Percentiles rank a stretch among this genome's conserved stretches.
phyloP scores from a whole-genome alignment of 257 asterid genomes.

The Lycium barbarum region DNA sequence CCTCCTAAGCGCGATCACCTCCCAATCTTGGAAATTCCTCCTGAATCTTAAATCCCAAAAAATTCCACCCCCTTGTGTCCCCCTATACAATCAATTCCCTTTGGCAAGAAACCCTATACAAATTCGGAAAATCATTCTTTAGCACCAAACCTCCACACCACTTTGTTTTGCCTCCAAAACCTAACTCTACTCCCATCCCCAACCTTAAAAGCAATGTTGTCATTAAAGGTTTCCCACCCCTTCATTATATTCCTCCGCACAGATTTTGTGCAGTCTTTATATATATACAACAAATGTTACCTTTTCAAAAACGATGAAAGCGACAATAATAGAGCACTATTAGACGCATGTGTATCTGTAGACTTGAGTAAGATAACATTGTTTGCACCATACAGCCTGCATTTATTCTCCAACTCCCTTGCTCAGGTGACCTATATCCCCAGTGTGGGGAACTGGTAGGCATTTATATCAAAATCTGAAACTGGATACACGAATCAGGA shows the following conservation, averaged over 20 bases:
- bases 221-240: too few species aligned
- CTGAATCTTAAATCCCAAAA: too few species aligned
- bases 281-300: neutral
- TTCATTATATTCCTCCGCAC: neutral
- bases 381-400: neutral
- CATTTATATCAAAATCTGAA: neutral
- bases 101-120: too few species aligned
- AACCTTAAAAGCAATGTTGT: too few species aligned
- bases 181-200: too few species aligned
- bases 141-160: too few species aligned
- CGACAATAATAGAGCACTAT: neutral
- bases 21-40: too few species aligned
- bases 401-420: constrained; percentile 9
- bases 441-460: neutral
- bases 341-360: neutral
- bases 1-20: too few species aligned
- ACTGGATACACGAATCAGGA: neutral
- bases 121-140: too few species aligned
- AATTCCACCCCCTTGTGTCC: too few species aligned
- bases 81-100: too few species aligned
- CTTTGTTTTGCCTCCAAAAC: too few species aligned
- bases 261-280: neutral
- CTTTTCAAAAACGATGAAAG: neutral
- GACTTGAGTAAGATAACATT: constrained; percentile 18
- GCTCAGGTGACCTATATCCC: constrained; percentile 23